These are phyloP conservation scores for Takashimella koratensis DNA, from an alignment of 1,284 basidiomycete genomes.

Conservation along the genomic window DNA sequence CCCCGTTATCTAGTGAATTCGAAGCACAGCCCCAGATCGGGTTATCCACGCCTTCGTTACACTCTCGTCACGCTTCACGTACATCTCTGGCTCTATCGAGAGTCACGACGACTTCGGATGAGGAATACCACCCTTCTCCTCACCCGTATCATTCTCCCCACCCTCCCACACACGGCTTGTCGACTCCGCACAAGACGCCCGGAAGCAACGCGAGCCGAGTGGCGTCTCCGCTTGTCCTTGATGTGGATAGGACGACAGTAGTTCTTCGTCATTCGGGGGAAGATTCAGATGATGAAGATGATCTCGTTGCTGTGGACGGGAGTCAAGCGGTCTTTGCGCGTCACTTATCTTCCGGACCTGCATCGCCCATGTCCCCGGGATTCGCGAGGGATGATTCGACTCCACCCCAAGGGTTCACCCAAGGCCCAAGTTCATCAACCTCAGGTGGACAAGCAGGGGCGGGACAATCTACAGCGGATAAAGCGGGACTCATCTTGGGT, in stretches of 20 bases:
- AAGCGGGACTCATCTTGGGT: conserved; percentile 86
- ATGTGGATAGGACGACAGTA: conserved; percentile 24
- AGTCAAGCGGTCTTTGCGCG: background rate
- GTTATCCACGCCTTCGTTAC: background rate
- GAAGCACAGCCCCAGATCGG: background rate
- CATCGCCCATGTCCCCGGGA: background rate
- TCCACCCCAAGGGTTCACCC: background rate
- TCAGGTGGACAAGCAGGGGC: background rate
- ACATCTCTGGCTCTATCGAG: background rate
- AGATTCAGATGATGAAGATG: background rate
- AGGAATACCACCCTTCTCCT: background rate
- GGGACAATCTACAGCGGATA: conserved; percentile 56
- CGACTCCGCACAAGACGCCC: background rate
- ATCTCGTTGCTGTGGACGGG: background rate
- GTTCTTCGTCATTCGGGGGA: conserved; percentile 39
- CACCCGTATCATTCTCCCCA: background rate
- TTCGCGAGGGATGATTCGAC: background rate
- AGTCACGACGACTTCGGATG: background rate
- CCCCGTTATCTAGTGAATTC: background rate
- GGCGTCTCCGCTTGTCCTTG: background rate
- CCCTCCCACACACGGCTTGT: background rate
- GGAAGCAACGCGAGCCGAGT: background rate
- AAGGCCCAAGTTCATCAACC: background rate
- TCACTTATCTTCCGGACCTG: background rate
- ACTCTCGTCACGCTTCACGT: background rate